Evolutionary conservation across 202 grass and related monocot species (phyloP).

Genomic region (Digitaria exilis): DNA sequence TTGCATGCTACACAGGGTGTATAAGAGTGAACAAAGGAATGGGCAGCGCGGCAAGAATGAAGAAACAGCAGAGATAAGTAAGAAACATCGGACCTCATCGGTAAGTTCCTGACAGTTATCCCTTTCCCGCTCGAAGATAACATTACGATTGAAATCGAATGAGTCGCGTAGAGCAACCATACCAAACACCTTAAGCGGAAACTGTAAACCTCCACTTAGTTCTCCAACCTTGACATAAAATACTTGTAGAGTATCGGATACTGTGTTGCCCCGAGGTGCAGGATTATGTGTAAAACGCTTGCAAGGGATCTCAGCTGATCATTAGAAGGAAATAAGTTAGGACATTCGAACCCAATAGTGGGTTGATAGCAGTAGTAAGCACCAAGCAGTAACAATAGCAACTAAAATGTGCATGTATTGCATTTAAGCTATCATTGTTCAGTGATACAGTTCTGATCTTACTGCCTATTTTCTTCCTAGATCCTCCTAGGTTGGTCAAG

Average conservation of each 20-base stretch:
- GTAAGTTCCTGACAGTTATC: slow-evolving; percentile 5
- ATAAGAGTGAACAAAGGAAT: no score
- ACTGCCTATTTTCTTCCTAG: no score
- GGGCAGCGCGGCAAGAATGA: neutral
- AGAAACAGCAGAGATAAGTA: neutral
- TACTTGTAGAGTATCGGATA: neutral
- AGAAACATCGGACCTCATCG: neutral
- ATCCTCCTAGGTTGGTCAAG: no score
- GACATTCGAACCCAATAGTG: neutral
- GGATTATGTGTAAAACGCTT: neutral
- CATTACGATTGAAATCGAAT: neutral
- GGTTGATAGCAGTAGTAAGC: neutral
- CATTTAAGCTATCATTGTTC: no score
- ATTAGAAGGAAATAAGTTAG: neutral
- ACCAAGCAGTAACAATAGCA: no score
- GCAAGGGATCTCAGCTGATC: neutral
- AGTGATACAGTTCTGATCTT: no score
- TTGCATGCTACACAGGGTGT: no score
- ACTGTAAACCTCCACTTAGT: neutral
- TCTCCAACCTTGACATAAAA: neutral
- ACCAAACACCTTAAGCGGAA: slow-evolving; percentile 8
- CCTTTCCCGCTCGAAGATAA: neutral
- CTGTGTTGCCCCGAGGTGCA: neutral
- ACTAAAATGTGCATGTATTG: no score
- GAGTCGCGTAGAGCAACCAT: neutral